Conservation (phyloP, 2,329 filamentous ascomycete species). For the Aspergillus quadrilineatus region DNA sequence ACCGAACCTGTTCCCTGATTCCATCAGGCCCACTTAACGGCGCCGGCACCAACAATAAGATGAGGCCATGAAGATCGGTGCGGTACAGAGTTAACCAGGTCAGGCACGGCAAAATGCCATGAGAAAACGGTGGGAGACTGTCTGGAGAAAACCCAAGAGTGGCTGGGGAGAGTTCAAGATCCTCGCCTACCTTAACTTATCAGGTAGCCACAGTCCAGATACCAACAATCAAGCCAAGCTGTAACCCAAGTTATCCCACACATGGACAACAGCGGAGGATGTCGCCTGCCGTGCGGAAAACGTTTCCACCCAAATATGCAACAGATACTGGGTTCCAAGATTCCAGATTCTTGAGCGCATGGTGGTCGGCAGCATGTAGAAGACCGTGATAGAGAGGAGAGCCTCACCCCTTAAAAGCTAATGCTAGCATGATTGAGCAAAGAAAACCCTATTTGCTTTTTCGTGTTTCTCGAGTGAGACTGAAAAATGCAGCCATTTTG, state of each 20-base stretch:
- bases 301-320: neutral
- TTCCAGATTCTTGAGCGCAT: neutral
- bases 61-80: slow-evolving; percentile 10
- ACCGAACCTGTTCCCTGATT: slow-evolving; percentile 12
- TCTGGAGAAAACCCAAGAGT: neutral
- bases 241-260: neutral
- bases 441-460: neutral
- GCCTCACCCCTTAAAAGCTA: too few relatives aligned
- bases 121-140: neutral
- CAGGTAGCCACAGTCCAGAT: neutral
- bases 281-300: neutral
- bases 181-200: neutral
- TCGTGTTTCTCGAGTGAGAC: neutral
- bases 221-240: neutral
- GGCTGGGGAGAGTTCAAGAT: neutral
- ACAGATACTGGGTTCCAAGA: neutral
- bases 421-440: too few relatives aligned
- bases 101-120: neutral
- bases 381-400: neutral
- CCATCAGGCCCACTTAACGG: slow-evolving; percentile 8
- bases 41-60: slow-evolving; percentile 6
- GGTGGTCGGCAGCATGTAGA: neutral
- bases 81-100: neutral
- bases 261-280: neutral
- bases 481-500: neutral